Conservation (phyloP, 257 asterid species). For the Ballota nigra region DNA sequence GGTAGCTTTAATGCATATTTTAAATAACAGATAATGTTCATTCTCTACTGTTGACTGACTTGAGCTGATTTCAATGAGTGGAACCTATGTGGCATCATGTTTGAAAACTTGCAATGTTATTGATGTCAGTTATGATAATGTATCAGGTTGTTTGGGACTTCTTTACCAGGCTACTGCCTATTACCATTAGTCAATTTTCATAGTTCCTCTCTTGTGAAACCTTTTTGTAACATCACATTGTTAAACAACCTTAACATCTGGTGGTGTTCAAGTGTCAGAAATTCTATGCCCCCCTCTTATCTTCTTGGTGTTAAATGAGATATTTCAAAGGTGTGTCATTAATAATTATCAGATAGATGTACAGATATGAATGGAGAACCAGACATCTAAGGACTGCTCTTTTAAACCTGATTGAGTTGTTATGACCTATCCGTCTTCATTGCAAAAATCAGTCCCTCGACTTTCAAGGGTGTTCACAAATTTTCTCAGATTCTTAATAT, state of each 20-base stretch:
- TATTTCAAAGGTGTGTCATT: not conserved
- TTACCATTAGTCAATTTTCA: slow-evolving; percentile 1
- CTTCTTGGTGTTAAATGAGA: slow-evolving; percentile 5
- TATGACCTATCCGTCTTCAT: not conserved
- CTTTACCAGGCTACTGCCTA: not conserved
- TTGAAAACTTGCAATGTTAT: not conserved
- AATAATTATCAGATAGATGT: not conserved
- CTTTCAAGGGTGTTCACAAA: not conserved
- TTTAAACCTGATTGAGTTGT: slow-evolving; percentile 4
- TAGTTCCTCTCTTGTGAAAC: not conserved
- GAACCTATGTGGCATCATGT: not conserved
- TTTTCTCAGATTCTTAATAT: not conserved
- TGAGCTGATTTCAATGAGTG: not conserved
- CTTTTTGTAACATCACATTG: not conserved
- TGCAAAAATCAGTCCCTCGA: not conserved
- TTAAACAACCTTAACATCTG: not conserved
- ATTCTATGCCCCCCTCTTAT: not conserved
- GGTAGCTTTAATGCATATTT: slow-evolving; percentile 39
- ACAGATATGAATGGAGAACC: not conserved
- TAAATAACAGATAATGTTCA: not conserved
- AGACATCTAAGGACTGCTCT: not conserved
- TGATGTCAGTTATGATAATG: not conserved
- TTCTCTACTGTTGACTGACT: not conserved
- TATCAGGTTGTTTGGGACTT: not conserved
- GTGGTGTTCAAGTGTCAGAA: slow-evolving; percentile 2